Evolutionary conservation across 345 rosid genomes (phyloP), one percentile per base, ranked within the genome.

Genomic region (Camelina hispida): DNA sequence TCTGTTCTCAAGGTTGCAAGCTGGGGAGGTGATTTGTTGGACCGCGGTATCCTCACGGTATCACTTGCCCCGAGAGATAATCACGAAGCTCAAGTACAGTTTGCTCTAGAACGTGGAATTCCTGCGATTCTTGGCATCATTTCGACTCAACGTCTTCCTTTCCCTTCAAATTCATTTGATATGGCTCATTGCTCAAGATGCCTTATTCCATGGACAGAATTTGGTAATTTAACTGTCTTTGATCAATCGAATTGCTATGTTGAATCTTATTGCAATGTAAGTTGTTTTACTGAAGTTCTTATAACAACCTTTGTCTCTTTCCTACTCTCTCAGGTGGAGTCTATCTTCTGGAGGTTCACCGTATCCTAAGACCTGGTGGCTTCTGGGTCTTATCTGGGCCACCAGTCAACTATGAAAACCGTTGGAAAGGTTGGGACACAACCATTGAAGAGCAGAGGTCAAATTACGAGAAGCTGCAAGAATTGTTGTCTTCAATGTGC

Each of bases 171-270:
- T 71, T 87, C 98, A 38, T 95, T 95, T 61, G 99, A 95, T 81
- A 90, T 95, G 96, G 99, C 99, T 82, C 99, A 95, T 83, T 95
- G 99, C 88, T 95, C 99, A n/a, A 87, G 99, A 85, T 92, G 99
- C 85, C 99, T 95, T 76, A 95, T 95, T 67, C 98, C 99, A 13
- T 95, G 99, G 99, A 90, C 98, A 34, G 99, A 95, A 88, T 95
- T 90, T 2, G 99, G 99, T 95, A 83, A 82, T 25, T 66, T 35
- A 69, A 35, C 50, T 52, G 25, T 48, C 70, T 52, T 54, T 51
- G 48, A 65, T 56, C 15, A 37, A 2, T 23, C 47, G 40, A 35
- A 65, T 11, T 23, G 65, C 57, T 57, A 47, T 66, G n/a, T 62
- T 32, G 10, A 66, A 51, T 53, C 40, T 61, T 32, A 3, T 61